phyloP scores from a whole-genome alignment of 2,329 filamentous ascomycete species.

The Byssothecium circinans region DNA sequence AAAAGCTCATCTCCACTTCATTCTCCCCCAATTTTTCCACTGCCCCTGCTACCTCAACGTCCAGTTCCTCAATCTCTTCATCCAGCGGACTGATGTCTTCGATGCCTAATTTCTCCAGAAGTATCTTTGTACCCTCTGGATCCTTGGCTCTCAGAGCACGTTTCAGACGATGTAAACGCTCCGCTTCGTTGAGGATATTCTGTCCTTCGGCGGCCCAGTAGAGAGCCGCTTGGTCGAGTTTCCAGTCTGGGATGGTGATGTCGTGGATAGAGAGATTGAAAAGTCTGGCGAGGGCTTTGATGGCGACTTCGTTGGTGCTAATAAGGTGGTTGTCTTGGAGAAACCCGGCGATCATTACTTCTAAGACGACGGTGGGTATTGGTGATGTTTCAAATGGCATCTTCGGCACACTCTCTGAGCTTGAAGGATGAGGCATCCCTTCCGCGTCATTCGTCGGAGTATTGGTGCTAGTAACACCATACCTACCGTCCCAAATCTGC shows the following conservation, averaged over 20 bases:
- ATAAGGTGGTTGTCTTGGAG: constrained; percentile 18
- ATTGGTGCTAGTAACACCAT: not conserved
- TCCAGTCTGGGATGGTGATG: constrained; percentile 10
- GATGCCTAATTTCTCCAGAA: constrained; percentile 28
- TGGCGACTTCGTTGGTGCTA: constrained; percentile 14
- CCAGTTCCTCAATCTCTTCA: constrained; percentile 29
- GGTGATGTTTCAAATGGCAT: constrained; percentile 2
- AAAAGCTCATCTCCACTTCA: constrained; percentile 35
- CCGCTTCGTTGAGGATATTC: constrained; percentile 27
- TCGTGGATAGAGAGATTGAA: constrained; percentile 19
- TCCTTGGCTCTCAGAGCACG: constrained; percentile 28
- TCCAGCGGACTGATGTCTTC: constrained; percentile 27
- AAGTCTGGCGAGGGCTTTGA: constrained; percentile 23
- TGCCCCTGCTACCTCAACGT: constrained; percentile 21
- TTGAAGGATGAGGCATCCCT: too few species aligned
- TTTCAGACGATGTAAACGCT: constrained; percentile 22
- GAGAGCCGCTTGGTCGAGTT: constrained; percentile 18
- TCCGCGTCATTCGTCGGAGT: not conserved
- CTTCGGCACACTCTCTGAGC: too few species aligned
- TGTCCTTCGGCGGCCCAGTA: constrained; percentile 24
- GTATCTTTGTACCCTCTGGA: constrained; percentile 24
- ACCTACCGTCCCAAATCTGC: constrained; percentile 26
- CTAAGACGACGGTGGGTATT: constrained; percentile 20
- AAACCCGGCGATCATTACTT: constrained; percentile 31
- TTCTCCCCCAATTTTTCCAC: constrained; percentile 27